phyloP scores from a whole-genome alignment of 2,329 filamentous ascomycete species.

The Monilinia laxa region DNA sequence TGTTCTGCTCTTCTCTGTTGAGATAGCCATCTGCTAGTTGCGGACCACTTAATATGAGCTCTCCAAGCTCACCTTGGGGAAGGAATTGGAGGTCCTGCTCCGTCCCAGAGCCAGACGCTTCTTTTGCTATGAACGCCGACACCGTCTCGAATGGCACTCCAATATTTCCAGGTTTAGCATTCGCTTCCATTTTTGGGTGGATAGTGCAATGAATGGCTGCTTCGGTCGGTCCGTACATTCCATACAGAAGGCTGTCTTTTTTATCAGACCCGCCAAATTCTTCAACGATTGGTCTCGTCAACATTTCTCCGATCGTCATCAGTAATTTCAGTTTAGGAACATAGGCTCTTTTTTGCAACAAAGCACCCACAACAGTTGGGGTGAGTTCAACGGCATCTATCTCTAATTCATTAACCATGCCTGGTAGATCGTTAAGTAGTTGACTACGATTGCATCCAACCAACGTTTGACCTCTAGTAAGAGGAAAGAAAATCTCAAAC shows the following conservation, averaged over 20 bases:
- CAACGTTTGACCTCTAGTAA: conserved; percentile 71
- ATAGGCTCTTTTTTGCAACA: conserved; percentile 65
- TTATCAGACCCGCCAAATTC: conserved; percentile 65
- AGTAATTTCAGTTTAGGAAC: conserved; percentile 70
- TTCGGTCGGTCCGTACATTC: conserved; percentile 94
- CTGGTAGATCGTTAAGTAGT: conserved; percentile 74
- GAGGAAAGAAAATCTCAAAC: conserved; percentile 91
- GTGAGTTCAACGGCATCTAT: conserved; percentile 88
- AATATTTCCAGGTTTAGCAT: conserved; percentile 65
- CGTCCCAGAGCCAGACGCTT: conserved; percentile 27
- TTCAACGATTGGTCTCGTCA: conserved; percentile 71
- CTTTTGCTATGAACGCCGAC: conserved; percentile 39
- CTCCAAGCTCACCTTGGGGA: conserved; percentile 44
- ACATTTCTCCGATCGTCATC: conserved; percentile 90
- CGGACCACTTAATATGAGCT: conserved; percentile 76
- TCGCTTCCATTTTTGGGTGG: conserved; percentile 58
- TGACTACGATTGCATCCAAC: conserved; percentile 66
- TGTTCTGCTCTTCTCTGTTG: conserved; percentile 75
- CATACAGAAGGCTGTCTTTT: conserved; percentile 68
- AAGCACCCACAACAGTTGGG: conserved; percentile 78
- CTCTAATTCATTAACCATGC: conserved; percentile 60
- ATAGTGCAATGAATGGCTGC: conserved; percentile 88
- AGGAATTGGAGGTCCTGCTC: conserved; percentile 33
- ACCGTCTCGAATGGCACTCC: conserved; percentile 79
- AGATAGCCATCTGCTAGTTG: conserved; percentile 82